A percentile compares a stretch with the other conserved stretches of the same genome.
phyloP scores from a whole-genome alignment of 2,329 filamentous ascomycete species.

The Fragosphaeria purpurea region DNA sequence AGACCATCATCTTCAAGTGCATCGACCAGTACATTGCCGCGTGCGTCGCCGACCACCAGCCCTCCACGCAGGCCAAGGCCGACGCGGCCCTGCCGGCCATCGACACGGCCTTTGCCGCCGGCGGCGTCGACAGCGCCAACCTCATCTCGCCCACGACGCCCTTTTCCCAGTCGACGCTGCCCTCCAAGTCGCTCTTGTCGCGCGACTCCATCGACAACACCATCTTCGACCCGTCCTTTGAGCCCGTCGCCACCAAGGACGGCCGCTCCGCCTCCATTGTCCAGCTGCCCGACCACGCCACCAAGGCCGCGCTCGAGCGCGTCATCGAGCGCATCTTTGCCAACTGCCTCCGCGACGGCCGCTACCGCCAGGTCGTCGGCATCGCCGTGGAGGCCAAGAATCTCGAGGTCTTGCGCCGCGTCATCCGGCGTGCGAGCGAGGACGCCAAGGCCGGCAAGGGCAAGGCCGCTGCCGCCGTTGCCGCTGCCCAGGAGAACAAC shows the following conservation, averaged over 20 bases:
- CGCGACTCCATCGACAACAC: constrained; percentile 60
- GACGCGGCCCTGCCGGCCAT: constrained; percentile 52
- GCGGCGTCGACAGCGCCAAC: constrained; percentile 56
- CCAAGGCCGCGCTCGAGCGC: constrained; percentile 68
- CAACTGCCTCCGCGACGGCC: constrained; percentile 72
- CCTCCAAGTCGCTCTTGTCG: constrained; percentile 90
- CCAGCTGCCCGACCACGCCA: constrained; percentile 56
- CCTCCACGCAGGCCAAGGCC: constrained; percentile 31
- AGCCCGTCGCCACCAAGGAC: constrained; percentile 38
- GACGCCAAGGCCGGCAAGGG: constrained; percentile 66
- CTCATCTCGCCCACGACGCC: constrained; percentile 84
- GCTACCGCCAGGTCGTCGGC: constrained; percentile 91
- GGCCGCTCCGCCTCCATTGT: constrained; percentile 51
- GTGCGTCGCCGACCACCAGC: constrained; percentile 40
- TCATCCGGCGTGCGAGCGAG: constrained; percentile 81
- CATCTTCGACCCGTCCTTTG: constrained; percentile 48
- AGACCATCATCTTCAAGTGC: constrained; percentile 98
- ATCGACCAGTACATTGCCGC: constrained; percentile 94
- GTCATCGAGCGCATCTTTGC: constrained; percentile 88
- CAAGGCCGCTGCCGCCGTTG: constrained; percentile 27
- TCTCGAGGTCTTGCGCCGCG: constrained; percentile 72
- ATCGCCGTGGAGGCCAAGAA: constrained; percentile 94
- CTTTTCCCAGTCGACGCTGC: constrained; percentile 86
- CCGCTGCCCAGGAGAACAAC: constrained; percentile 22
- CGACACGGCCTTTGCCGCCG: constrained; percentile 58